Conservation (phyloP, 139 green algal species). For the Asterochloris sp. region DNA sequence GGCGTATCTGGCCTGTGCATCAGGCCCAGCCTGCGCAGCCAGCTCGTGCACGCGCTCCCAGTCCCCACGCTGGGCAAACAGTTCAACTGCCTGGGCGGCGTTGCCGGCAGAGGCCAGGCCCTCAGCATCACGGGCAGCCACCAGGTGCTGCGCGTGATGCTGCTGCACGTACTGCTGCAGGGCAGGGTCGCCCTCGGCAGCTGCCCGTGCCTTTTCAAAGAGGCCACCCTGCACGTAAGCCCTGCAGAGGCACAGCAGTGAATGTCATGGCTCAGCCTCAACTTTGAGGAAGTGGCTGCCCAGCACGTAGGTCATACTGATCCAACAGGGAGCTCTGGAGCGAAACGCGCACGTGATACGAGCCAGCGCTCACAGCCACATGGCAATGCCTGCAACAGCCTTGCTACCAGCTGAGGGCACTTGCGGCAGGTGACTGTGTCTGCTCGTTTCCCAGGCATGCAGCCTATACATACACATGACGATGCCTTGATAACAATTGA, state of each 20-base stretch:
- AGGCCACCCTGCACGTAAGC: constrained; percentile 47
- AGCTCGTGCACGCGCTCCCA: constrained; percentile 67
- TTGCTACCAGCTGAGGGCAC: too few species aligned
- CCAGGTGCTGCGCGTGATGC: constrained; percentile 48
- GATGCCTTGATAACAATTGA: too few species aligned
- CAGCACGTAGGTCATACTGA: neutral
- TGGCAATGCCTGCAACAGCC: too few species aligned
- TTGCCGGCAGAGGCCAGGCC: constrained; percentile 42
- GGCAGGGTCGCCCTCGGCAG: constrained; percentile 48
- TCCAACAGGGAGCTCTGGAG: too few species aligned
- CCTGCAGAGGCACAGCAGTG: constrained; percentile 4
- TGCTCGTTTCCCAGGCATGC: too few species aligned
- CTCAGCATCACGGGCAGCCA: constrained; percentile 44
- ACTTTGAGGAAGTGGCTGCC: neutral
- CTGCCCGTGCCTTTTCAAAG: constrained; percentile 55
- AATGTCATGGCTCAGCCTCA: neutral
- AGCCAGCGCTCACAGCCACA: too few species aligned
- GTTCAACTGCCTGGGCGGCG: constrained; percentile 48
- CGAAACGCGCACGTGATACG: too few species aligned
- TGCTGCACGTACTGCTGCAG: constrained; percentile 63
- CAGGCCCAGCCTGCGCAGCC: constrained; percentile 41
- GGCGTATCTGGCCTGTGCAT: constrained; percentile 44
- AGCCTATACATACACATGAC: too few species aligned
- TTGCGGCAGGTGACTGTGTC: too few species aligned
- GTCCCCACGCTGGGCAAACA: constrained; percentile 54